These are phyloP conservation scores for Penicillium sclerotiorum DNA, from an alignment of 2,329 filamentous ascomycete species.

Conservation along the genomic window DNA sequence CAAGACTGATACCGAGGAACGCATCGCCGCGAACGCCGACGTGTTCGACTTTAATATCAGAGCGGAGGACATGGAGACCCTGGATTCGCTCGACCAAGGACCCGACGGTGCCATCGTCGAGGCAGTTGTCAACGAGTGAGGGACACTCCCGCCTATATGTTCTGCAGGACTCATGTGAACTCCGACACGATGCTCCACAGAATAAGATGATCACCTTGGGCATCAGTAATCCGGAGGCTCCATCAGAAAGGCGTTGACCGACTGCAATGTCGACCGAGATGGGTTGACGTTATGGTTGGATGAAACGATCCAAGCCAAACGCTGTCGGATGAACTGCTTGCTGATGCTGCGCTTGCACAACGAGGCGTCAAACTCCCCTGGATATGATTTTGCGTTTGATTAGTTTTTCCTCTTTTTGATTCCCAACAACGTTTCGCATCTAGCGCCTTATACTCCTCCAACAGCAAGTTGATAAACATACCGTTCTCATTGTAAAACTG, in stretches of 20 bases:
- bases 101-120: constrained; percentile 51
- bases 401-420: constrained; percentile 15
- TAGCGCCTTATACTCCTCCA: constrained; percentile 17
- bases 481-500: constrained; percentile 70
- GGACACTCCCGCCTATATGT: constrained; percentile 2
- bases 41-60: constrained; percentile 64
- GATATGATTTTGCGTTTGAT: constrained; percentile 1
- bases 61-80: constrained; percentile 58
- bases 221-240: constrained; percentile 40
- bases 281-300: constrained; percentile 80
- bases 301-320: constrained; percentile 80
- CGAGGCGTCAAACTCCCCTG: constrained; percentile 36
- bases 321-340: constrained; percentile 76
- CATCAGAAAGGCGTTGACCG: constrained; percentile 90
- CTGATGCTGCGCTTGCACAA: constrained; percentile 51
- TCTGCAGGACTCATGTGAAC: constrained; percentile 2
- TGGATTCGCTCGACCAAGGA: constrained; percentile 57
- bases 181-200: constrained; percentile 9
- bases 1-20: constrained; percentile 69
- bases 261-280: constrained; percentile 81
- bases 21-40: constrained; percentile 68
- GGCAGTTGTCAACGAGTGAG: constrained; percentile 48
- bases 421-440: constrained; percentile 22
- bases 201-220: constrained; percentile 4
- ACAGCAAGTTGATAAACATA: constrained; percentile 25